Base-by-base conservation (phyloP, 202 grass and related monocot genomes). In the Eragrostis tef region DNA sequence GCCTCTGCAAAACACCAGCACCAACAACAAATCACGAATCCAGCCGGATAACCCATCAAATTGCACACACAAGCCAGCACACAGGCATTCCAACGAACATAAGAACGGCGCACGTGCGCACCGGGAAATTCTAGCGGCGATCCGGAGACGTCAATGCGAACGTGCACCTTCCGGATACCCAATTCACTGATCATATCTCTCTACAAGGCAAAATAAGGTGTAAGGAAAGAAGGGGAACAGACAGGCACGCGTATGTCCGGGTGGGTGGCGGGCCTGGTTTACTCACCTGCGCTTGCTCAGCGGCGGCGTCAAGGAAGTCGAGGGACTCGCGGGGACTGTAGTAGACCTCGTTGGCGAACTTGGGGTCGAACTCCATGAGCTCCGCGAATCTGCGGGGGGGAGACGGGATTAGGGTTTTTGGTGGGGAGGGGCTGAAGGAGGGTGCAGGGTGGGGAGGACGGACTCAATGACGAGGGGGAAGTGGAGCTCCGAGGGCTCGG, bases 91-190 rank as follows among this genome's bases (percentile, higher is more conserved):
- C 3, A 22, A 36, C 47, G 4, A 86, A 50, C 74, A 89, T 20
- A 58, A 31, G 39, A 34, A 20, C 3, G 0, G 62, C 58, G 61
- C 25, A 9, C 0, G 9, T 65, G 48, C 39, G 26, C 75, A 93
- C 95, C 90, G 20, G 87, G 88, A 59, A 65, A 94, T 57, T 91
- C 84, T 2, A 93, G 68, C 2, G 95, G 90, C 16, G 95, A 98
- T 5, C 92, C 88, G 7, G 81, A 75, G 79, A 75, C 22, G 54
- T 94, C 88, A 69, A 98, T 84, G 45, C 92, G 85, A 63, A 98
- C 88, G 70, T 90, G 95, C 62, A 94, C 74, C 64, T 16, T 36
- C 41, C 0, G 0, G 73, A 1, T 46, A 36, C 42, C 79, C 42
- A 39, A 24, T 19, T 63, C 22, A 29, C 81, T 0, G n/a, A 88